phyloP scores from a whole-genome alignment of 345 rosid genomes.

The Camelina sativa region DNA sequence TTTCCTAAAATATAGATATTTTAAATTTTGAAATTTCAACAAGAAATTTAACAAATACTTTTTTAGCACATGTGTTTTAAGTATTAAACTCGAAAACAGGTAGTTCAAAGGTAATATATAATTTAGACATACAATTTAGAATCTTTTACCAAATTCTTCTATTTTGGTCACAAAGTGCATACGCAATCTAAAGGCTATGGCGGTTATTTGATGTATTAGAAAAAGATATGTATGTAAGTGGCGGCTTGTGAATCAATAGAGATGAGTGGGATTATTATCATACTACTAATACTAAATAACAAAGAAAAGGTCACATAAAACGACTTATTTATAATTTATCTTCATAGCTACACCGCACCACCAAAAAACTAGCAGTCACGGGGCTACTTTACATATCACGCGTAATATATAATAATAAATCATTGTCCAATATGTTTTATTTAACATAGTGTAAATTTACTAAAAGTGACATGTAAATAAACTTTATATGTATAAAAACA shows the following conservation, averaged over 20 bases:
- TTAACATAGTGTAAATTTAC: neutral
- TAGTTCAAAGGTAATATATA: too few relatives aligned
- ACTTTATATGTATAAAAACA: neutral
- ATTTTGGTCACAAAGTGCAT: neutral
- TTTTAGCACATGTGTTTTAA: neutral
- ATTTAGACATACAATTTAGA: too few relatives aligned
- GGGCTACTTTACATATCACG: conserved; percentile 10
- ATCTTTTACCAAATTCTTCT: too few relatives aligned
- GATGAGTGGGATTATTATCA: conserved; percentile 11
- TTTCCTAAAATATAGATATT: too few relatives aligned
- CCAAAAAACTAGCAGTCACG: conserved; percentile 33
- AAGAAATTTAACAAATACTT: neutral
- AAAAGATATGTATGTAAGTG: conserved; percentile 20
- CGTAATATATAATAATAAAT: neutral
- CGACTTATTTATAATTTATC: conserved; percentile 13
- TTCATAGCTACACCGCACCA: conserved; percentile 13
- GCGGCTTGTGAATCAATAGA: conserved; percentile 36
- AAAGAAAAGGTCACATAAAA: conserved; percentile 25
- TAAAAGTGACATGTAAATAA: neutral
- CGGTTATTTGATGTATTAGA: neutral
- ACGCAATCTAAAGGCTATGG: neutral
- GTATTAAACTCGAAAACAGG: too few relatives aligned
- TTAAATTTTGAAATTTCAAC: neutral
- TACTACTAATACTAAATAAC: conserved; percentile 20
- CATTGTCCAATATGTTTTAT: neutral